Conservation (phyloP, 345 rosid genomes). For the Erucastrum elatum region DNA sequence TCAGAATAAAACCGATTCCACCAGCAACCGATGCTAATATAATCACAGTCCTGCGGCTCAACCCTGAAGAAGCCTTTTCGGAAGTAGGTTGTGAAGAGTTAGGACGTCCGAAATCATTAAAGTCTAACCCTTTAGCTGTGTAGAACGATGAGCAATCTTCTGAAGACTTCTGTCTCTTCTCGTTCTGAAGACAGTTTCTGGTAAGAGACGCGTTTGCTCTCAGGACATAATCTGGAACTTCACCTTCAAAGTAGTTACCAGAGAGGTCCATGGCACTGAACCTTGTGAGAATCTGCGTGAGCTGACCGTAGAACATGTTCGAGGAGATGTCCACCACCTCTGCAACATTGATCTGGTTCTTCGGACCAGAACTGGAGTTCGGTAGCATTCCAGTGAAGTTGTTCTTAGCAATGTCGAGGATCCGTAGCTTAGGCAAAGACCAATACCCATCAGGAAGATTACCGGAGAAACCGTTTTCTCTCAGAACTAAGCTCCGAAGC, state of each 20-base stretch:
- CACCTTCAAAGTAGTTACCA: conserved; percentile 80
- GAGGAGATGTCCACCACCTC: conserved; percentile 58
- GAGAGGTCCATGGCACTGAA: conserved; percentile 57
- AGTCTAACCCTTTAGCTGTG: conserved; percentile 54
- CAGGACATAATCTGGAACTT: conserved; percentile 59
- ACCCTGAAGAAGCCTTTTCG: conserved; percentile 35
- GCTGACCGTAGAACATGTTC: conserved; percentile 73
- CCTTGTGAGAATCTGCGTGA: conserved; percentile 50
- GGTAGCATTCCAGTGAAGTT: conserved; percentile 74
- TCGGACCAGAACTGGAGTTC: conserved; percentile 37
- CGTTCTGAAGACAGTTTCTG: conserved; percentile 71
- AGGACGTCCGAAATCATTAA: conserved; percentile 81
- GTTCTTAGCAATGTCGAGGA: conserved; percentile 75
- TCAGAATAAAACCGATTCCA: conserved; percentile 52
- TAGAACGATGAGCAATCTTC: conserved; percentile 68
- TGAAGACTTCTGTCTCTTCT: conserved; percentile 56
- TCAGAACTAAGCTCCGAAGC: conserved; percentile 59
- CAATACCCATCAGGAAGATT: conserved; percentile 53
- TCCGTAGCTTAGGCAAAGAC: conserved; percentile 55
- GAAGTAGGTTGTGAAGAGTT: conserved; percentile 52
- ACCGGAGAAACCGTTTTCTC: conserved; percentile 62
- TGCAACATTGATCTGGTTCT: conserved; percentile 23
- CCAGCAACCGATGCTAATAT: conserved; percentile 72
- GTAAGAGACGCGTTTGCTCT: conserved; percentile 52
- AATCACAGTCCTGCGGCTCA: conserved; percentile 47